Evolutionary conservation across 441 rosid species (phyloP).

Genomic region (Rhodomyrtus psidioides): DNA sequence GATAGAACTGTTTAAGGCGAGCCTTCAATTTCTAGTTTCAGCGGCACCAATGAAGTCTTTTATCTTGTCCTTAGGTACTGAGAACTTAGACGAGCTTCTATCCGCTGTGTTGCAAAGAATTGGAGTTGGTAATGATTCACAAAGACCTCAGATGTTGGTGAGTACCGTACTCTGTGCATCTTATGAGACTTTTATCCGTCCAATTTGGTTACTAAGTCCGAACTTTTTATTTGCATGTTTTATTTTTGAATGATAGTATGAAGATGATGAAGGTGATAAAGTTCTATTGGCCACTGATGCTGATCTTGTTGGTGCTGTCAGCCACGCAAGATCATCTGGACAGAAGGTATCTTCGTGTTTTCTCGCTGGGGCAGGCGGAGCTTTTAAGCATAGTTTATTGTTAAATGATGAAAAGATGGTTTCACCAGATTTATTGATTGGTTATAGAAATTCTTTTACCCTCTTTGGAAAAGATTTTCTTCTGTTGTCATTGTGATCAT

Average conservation of each 20-base stretch:
- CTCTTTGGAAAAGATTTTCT: too few species aligned
- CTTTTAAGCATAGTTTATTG: neutral
- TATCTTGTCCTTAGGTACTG: constrained; percentile 31
- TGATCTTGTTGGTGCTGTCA: constrained; percentile 64
- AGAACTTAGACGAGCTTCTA: constrained; percentile 56
- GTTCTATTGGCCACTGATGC: constrained; percentile 50
- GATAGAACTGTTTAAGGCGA: neutral
- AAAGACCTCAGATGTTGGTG: constrained; percentile 56
- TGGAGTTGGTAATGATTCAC: constrained; percentile 21
- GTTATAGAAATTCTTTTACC: neutral
- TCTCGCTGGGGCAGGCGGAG: neutral
- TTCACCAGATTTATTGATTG: neutral
- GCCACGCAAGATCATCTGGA: constrained; percentile 51
- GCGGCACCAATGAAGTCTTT: neutral
- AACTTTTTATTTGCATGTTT: neutral
- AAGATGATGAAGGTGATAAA: constrained; percentile 83
- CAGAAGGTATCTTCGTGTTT: constrained; percentile 32
- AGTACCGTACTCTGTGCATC: constrained; percentile 1
- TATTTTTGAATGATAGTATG: constrained; percentile 31
- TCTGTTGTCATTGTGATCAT: too few species aligned
- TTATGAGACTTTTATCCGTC: neutral
- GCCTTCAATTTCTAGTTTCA: neutral
- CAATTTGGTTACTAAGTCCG: neutral
- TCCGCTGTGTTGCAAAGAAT: constrained; percentile 55
- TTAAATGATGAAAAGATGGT: neutral